Base-by-base conservation (phyloP, 495 filamentous ascomycete species). In the Neurospora sp. region DNA sequence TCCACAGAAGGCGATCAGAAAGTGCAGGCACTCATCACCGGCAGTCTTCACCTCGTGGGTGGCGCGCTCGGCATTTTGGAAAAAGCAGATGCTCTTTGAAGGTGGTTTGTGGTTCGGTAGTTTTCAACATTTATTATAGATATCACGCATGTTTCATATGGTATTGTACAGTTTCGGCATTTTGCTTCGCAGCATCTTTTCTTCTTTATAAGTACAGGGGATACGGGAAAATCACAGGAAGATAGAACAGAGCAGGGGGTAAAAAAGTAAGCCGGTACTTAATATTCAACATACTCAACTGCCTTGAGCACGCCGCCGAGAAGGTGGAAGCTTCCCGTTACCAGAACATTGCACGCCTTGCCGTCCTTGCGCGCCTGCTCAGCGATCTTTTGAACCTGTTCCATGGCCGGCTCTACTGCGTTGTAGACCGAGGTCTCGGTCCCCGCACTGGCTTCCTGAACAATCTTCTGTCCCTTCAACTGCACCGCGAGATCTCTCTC, bases 271-370 rank as follows among this genome's bases (percentile, higher is more conserved):
- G 77, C 54, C 23, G 31, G 54, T 31, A 62, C 54, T 71, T 77
- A 76, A 41, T 80, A 73, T 40, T 75, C 77, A 37, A 81, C 82
- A 41, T 79, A 77, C 78, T 94, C 93, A 70, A 98, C 83, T 6
- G 91, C 89, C 80, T 92, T 91, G 39, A 98, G 81, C 73, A 94
- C 84, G 0, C 92, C 91, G 5, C 95, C 94, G 1, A 97, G 93
- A 10, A 98, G 86, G 84, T 97, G 93, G 73, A 97, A 85, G 79
- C 94, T 97, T 7, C 95, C 95, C 23, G 95, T 98, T 39, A 93
- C 85, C 27, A 93, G 79, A 4, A 89, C 79, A 66, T 72, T 76
- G 70, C 69, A 72, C 35, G 7, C 40, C 75, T 69, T 78, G 27
- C 73, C 72, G 14, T 73, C 69, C 12, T 73, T 46, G 42, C 62